Conservation (phyloP, 306 rosid species). For the Corylus americana region DNA sequence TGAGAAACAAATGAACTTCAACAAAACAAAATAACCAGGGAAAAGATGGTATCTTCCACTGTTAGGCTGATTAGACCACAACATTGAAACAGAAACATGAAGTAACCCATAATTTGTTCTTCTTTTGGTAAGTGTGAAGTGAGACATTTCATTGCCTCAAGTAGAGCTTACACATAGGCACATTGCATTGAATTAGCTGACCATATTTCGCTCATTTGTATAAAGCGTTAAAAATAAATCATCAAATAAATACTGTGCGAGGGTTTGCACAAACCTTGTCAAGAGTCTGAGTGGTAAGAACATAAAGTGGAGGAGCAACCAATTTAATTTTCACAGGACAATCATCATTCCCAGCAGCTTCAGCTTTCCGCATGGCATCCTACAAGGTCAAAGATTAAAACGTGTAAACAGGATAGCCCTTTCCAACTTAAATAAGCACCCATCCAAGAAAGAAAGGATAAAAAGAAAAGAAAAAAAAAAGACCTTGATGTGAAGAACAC, state of each 20-base stretch:
- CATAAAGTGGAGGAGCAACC: constrained; percentile 97
- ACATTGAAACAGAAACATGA: no score
- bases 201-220: neutral
- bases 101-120: no score
- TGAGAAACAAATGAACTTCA: neutral
- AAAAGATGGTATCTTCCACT: neutral
- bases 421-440: constrained; percentile 1
- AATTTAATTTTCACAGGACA: constrained; percentile 97
- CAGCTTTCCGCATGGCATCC: constrained; percentile 97
- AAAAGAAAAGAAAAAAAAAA: neutral
- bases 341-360: constrained; percentile 87
- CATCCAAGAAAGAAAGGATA: constrained; percentile 1
- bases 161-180: neutral
- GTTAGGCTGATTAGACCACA: neutral
- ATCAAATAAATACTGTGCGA: constrained; percentile 7
- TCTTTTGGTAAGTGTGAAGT: no score
- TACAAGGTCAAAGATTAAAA: constrained; percentile 30
- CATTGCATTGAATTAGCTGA: neutral
- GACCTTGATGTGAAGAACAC: constrained; percentile 95
- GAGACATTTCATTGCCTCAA: neutral
- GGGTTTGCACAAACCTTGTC: constrained; percentile 71
- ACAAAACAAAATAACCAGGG: neutral
- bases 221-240: neutral
- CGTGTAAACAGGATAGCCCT: neutral
- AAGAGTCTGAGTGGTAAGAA: constrained; percentile 94